Conservation (phyloP, 805 yeast genomes). For the Geotrichum ghanense region DNA sequence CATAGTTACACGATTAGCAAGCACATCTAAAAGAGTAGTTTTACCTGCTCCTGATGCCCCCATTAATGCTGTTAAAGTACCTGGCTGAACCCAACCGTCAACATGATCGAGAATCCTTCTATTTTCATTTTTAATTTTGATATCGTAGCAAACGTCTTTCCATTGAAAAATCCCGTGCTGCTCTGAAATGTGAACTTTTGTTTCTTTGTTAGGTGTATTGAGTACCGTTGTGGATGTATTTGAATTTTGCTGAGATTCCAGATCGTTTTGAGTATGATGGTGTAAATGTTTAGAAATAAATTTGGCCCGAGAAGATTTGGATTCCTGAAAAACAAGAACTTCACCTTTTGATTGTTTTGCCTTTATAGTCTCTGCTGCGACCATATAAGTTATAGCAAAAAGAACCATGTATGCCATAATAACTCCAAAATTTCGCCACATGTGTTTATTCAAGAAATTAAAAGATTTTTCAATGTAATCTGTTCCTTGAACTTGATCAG, state of each 20-base stretch:
- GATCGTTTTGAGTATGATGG: constrained; percentile 5
- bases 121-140: constrained; percentile 42
- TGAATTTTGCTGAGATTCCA: neutral
- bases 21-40: constrained; percentile 59
- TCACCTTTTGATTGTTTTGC: constrained; percentile 40
- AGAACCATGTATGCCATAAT: constrained; percentile 41
- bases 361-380: constrained; percentile 36
- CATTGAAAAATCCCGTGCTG: constrained; percentile 49
- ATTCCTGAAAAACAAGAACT: constrained; percentile 40
- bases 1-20: constrained; percentile 57
- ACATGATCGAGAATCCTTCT: constrained; percentile 52
- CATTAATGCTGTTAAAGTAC: constrained; percentile 68
- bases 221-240: constrained; percentile 9
- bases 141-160: constrained; percentile 63
- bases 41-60: constrained; percentile 79
- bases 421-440: constrained; percentile 61
- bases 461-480: constrained; percentile 35
- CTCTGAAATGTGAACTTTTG: constrained; percentile 8
- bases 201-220: constrained; percentile 5
- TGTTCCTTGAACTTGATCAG: constrained; percentile 38
- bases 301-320: too few relatives aligned
- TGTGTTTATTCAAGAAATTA: constrained; percentile 34
- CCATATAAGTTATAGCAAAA: constrained; percentile 43
- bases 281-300: neutral
- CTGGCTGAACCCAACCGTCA: constrained; percentile 78